These are phyloP conservation scores for Cryptomeria japonica DNA, from an alignment of 75 land plant genomes.

Conservation along the genomic window DNA sequence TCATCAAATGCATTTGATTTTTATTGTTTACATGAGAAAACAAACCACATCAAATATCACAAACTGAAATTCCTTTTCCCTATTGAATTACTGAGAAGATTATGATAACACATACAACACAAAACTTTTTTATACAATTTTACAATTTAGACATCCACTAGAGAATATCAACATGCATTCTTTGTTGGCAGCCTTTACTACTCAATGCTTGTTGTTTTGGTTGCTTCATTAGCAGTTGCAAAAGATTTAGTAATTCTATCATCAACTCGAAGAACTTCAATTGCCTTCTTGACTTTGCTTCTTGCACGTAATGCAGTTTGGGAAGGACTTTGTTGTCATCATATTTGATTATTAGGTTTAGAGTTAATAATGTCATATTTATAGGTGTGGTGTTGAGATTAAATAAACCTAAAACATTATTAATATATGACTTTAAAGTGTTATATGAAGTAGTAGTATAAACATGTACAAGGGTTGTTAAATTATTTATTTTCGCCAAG, in stretches of 20 bases:
- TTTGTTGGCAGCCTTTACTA: conserved; percentile 64
- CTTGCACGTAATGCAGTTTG: conserved; percentile 18
- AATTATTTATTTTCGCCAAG: no score
- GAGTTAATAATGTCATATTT: no score
- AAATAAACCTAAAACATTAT: no score
- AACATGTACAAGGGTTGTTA: no score
- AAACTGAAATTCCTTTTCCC: not conserved
- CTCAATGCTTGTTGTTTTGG: conserved; percentile 67
- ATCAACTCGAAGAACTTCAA: conserved; percentile 48
- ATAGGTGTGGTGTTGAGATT: no score
- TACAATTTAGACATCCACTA: not conserved
- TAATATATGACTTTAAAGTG: no score
- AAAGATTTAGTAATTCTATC: conserved; percentile 60
- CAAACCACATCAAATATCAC: not conserved
- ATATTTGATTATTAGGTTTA: no score
- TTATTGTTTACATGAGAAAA: not conserved
- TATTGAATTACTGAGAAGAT: not conserved
- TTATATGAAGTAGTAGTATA: no score
- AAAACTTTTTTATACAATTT: not conserved
- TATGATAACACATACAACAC: not conserved
- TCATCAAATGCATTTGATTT: not conserved
- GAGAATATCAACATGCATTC: not conserved
- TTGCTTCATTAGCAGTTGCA: conserved; percentile 56
- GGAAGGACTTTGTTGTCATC: no score
- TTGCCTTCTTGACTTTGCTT: conserved; percentile 44